Conservation (phyloP, 768 basidiomycete genomes). For the Coprinopsis strossmayeri region DNA sequence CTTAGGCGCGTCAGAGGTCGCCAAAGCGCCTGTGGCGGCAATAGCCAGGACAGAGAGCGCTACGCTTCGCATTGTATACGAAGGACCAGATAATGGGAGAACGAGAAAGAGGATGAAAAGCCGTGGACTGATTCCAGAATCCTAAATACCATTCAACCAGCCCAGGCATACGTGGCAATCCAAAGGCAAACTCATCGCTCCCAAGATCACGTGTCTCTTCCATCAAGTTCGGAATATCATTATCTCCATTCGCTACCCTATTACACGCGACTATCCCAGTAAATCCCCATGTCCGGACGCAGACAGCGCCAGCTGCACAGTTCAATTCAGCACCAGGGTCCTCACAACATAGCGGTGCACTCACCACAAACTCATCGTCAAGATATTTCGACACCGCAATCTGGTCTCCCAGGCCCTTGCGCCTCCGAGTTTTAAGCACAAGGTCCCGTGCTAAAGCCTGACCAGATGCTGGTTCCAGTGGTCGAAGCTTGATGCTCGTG, state of each 20-base stretch:
- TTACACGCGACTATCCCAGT: slow-evolving; percentile 40
- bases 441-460: slow-evolving; percentile 92
- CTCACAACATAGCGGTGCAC: slow-evolving; percentile 21
- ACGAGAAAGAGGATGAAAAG: slow-evolving; percentile 29
- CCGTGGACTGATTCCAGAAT: slow-evolving; percentile 18
- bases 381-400: slow-evolving; percentile 96
- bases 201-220: slow-evolving; percentile 12
- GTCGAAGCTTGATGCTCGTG: slow-evolving; percentile 92
- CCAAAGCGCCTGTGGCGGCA: slow-evolving; percentile 57
- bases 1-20: slow-evolving; percentile 51
- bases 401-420: slow-evolving; percentile 95
- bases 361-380: slow-evolving; percentile 92
- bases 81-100: slow-evolving; percentile 47
- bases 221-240: slow-evolving; percentile 5
- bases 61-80: slow-evolving; percentile 84
- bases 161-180: slow-evolving; percentile 35
- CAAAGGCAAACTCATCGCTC: slow-evolving; percentile 15
- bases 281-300: slow-evolving; percentile 96
- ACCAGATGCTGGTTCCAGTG: slow-evolving; percentile 94
- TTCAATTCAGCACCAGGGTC: neutral
- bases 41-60: slow-evolving; percentile 72
- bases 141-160: slow-evolving; percentile 29
- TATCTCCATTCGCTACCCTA: slow-evolving; percentile 11
- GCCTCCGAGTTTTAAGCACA: slow-evolving; percentile 90
- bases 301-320: slow-evolving; percentile 74